Evolutionary conservation across 208 protist species (phyloP).

Genomic region (Leishmania lainsoni): DNA sequence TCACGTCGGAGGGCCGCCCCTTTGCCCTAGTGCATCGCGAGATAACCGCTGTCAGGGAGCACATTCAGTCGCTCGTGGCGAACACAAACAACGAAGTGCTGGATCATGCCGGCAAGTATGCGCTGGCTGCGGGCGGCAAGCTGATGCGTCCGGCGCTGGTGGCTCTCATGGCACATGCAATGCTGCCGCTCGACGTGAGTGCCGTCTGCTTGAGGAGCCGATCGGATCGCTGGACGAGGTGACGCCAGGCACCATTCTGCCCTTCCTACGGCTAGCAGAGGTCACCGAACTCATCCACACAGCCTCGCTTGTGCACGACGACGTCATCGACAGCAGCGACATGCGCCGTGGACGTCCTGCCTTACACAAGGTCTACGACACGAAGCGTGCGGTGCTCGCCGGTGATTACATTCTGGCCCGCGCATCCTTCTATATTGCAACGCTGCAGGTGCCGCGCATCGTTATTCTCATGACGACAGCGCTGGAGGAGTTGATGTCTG

Average conservation of each 20-base stretch:
- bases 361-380: conserved; percentile 84
- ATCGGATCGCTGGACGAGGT: conserved; percentile 70
- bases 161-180: conserved; percentile 74
- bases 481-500: conserved; percentile 92
- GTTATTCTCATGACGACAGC: conserved; percentile 91
- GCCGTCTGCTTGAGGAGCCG: conserved; percentile 34
- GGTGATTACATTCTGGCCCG: conserved; percentile 95
- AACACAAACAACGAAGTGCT: conserved; percentile 77
- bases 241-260: conserved; percentile 54
- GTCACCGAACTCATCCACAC: conserved; percentile 97
- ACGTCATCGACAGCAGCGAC: conserved; percentile 94
- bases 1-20: conserved; percentile 52
- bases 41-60: conserved; percentile 58
- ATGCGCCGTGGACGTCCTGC: conserved; percentile 88
- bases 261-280: conserved; percentile 89
- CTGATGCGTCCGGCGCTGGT: conserved; percentile 84
- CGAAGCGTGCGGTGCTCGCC: conserved; percentile 90
- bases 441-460: conserved; percentile 86
- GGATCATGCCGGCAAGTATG: conserved; percentile 80
- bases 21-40: conserved; percentile 73
- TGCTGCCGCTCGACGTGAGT: conserved; percentile 59
- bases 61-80: conserved; percentile 64
- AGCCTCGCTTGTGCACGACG: conserved; percentile 96
- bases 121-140: conserved; percentile 65
- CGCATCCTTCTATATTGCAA: conserved; percentile 86